phyloP scores from a whole-genome alignment of 2,329 filamentous ascomycete species.

The Talaromyces sp. region DNA sequence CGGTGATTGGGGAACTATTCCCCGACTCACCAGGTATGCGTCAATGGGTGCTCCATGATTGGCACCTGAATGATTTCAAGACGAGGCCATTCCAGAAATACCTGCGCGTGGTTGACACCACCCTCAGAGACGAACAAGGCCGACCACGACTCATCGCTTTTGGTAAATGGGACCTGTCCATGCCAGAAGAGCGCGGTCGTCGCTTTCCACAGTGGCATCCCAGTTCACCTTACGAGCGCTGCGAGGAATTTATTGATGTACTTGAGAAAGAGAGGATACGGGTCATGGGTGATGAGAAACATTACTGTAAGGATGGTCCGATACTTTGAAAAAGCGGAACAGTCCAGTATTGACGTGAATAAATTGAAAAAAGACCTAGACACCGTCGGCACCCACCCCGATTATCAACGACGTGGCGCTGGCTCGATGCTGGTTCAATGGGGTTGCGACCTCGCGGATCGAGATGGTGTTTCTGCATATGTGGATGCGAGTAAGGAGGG shows the following conservation, averaged over 20 bases:
- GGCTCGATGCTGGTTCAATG: constrained; percentile 39
- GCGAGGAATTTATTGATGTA: constrained; percentile 22
- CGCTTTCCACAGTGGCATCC: constrained; percentile 30
- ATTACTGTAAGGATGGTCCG: constrained; percentile 27
- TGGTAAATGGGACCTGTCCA: constrained; percentile 30
- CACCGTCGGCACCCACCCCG: constrained; percentile 41
- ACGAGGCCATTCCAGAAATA: constrained; percentile 27
- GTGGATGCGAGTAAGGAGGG: constrained; percentile 39
- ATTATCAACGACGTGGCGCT: constrained; percentile 42
- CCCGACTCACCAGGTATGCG: constrained; percentile 29
- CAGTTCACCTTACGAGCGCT: constrained; percentile 21
- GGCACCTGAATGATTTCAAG: constrained; percentile 23
- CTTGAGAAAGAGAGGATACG: constrained; percentile 24
- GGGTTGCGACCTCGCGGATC: constrained; percentile 38
- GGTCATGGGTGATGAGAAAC: constrained; percentile 25
- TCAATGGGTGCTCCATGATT: constrained; percentile 26
- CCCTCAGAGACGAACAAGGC: constrained; percentile 15
- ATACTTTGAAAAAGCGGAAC: constrained; percentile 1
- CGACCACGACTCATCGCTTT: constrained; percentile 25
- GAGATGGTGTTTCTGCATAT: constrained; percentile 33
- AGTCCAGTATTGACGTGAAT: constrained; percentile 1
- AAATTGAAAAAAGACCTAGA: constrained; percentile 32
- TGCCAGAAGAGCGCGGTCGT: constrained; percentile 24
- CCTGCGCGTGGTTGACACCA: constrained; percentile 28
- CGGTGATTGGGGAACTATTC: constrained; percentile 22